A percentile compares a stretch with the other conserved stretches of the same genome.
These are phyloP conservation scores for Cyclotella sp. DNA, from an alignment of 108 stramenopile species.

Conservation along the genomic window DNA sequence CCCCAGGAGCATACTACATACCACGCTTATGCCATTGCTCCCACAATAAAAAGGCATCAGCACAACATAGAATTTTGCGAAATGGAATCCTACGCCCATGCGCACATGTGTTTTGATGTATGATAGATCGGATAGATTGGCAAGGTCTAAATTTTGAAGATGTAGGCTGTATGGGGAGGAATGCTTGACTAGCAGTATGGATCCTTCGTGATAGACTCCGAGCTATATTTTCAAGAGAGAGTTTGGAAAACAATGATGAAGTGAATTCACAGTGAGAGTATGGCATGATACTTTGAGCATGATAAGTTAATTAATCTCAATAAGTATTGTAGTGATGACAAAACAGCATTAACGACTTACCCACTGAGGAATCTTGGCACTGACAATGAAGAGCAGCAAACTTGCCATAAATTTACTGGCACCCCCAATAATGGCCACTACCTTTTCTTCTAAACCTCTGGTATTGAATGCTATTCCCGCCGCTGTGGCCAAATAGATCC, in stretches of 20 bases:
- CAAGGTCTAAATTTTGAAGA: conserved; percentile 16
- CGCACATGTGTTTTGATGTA: conserved; percentile 27
- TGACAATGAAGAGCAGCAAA: conserved; percentile 35
- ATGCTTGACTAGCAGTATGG: conserved; percentile 45
- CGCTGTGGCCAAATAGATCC: conserved; percentile 31
- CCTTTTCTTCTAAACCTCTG: conserved; percentile 40
- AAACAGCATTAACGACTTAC: conserved; percentile 32
- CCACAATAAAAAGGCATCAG: conserved; percentile 54
- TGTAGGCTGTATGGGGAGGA: conserved; percentile 31
- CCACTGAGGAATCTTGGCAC: conserved; percentile 54
- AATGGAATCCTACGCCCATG: conserved; percentile 41
- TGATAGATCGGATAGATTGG: conserved; percentile 1
- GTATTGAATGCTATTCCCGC: conserved; percentile 19
- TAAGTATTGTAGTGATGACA: background rate
- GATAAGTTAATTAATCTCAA: conserved; percentile 1
- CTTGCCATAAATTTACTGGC: conserved; percentile 31
- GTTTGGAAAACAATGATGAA: background rate
- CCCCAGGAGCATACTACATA: conserved; percentile 29
- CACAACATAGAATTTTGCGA: conserved; percentile 49
- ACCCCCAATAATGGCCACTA: conserved; percentile 35
- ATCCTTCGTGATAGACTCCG: conserved; percentile 48
- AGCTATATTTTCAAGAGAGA: conserved; percentile 13
- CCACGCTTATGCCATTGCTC: conserved; percentile 16
- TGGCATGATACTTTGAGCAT: no score
- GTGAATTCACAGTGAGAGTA: no score